Percentiles rank a stretch among this genome's conserved stretches.
Conservation (phyloP, 345 rosid genomes). For the Populus davidiana region DNA sequence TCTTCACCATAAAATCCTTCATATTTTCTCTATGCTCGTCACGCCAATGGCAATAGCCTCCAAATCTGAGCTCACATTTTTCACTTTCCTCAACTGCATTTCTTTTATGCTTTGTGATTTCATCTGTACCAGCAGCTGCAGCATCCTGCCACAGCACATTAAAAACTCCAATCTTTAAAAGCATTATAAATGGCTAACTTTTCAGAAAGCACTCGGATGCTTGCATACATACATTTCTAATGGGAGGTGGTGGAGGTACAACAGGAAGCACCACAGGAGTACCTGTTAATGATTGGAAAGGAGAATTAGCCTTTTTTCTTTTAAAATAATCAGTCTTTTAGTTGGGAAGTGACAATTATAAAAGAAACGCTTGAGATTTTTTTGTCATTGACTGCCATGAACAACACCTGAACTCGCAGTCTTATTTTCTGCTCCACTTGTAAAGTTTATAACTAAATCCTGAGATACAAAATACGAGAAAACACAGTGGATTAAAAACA, state of each 20-base stretch:
- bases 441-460: slow-evolving; percentile 29
- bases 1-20: slow-evolving; percentile 80
- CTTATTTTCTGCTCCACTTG: slow-evolving; percentile 31
- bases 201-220: slow-evolving; percentile 4
- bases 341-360: not conserved
- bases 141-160: slow-evolving; percentile 42
- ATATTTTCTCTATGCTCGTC: slow-evolving; percentile 73
- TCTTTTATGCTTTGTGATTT: slow-evolving; percentile 18
- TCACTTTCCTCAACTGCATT: slow-evolving; percentile 39
- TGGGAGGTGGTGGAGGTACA: slow-evolving; percentile 22
- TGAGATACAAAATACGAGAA: slow-evolving; percentile 18
- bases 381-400: slow-evolving; percentile 16
- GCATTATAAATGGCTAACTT: slow-evolving; percentile 1
- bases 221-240: slow-evolving; percentile 39
- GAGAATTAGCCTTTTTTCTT: not conserved
- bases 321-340: slow-evolving; percentile 4
- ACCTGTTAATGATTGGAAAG: slow-evolving; percentile 31
- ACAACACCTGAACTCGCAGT: slow-evolving; percentile 18
- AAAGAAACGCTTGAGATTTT: slow-evolving; percentile 30
- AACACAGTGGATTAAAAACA: not conserved
- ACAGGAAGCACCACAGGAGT: slow-evolving; percentile 18
- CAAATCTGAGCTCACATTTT: slow-evolving; percentile 74
- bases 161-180: slow-evolving; percentile 8
- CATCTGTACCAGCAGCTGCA: slow-evolving; percentile 15
- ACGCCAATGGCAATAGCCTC: slow-evolving; percentile 95